These are phyloP conservation scores for Millerago galiae DNA, from an alignment of 805 yeast genomes.

Conservation along the genomic window DNA sequence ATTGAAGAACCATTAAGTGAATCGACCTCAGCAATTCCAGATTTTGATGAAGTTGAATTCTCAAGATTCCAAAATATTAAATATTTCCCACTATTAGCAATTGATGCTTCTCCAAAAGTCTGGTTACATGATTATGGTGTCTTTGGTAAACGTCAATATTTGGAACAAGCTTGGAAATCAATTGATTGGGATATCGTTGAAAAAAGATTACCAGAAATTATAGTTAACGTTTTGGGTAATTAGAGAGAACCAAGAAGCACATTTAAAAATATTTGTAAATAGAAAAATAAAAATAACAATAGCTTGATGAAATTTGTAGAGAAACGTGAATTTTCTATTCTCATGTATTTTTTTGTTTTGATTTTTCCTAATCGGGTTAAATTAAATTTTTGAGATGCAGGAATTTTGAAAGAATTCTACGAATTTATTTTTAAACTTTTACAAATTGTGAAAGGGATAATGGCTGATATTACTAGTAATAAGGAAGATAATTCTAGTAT, in stretches of 20 bases:
- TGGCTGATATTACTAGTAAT: no score
- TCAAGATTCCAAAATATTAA: constrained; percentile 18
- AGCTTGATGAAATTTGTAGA: no score
- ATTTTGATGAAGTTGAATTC: constrained; percentile 35
- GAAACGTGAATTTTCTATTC: no score
- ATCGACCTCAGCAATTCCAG: constrained; percentile 14
- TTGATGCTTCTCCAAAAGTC: constrained; percentile 67
- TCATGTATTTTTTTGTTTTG: constrained; percentile 4
- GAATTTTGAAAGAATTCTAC: neutral
- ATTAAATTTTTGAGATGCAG: neutral
- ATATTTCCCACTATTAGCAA: constrained; percentile 56
- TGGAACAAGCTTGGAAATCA: constrained; percentile 61
- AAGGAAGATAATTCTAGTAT: neutral
- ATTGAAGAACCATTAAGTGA: constrained; percentile 10
- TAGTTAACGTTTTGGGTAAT: constrained; percentile 1
- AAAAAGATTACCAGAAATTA: constrained; percentile 19
- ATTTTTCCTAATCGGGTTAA: constrained; percentile 7
- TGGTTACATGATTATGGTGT: constrained; percentile 74
- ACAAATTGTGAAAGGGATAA: no score
- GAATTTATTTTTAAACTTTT: no score
- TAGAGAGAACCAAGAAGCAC: no score
- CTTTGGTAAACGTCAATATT: constrained; percentile 58
- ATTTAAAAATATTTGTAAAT: no score
- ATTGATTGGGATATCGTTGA: constrained; percentile 67
- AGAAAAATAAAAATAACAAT: no score